Percentiles rank a stretch among this genome's conserved stretches.
Evolutionary conservation across 225 moss, liverwort and hornwort species (phyloP).

Genomic region (Straminergon stramineum): DNA sequence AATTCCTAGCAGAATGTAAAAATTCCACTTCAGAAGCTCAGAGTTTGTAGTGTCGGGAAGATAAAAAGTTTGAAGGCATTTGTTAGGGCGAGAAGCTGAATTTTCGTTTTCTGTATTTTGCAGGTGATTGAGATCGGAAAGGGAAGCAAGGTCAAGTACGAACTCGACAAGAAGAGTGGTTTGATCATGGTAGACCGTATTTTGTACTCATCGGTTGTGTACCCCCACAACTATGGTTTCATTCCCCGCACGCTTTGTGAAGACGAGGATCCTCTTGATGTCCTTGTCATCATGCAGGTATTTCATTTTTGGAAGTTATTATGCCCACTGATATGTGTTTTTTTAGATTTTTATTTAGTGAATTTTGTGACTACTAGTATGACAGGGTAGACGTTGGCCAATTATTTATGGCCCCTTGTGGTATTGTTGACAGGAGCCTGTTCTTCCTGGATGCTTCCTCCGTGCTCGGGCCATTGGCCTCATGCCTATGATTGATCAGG

Average conservation of each 20-base stretch:
- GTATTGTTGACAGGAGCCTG: conserved; percentile 58
- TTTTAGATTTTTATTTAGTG: not conserved
- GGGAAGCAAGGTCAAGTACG: conserved; percentile 96
- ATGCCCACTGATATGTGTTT: not conserved
- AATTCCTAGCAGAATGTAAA: not conserved
- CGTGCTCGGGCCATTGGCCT: conserved; percentile 96
- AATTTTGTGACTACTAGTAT: not conserved
- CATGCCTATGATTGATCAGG: conserved; percentile 99
- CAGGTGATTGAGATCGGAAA: conserved; percentile 98
- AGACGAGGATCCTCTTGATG: conserved; percentile 86
- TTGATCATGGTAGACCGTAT: conserved; percentile 95
- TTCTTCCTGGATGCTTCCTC: conserved; percentile 80
- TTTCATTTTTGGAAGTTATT: not conserved
- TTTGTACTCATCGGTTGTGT: conserved; percentile 94
- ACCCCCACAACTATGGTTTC: conserved; percentile 96
- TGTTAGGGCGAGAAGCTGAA: not conserved
- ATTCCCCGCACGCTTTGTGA: conserved; percentile 92
- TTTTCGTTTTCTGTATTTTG: not conserved
- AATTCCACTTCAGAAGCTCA: not conserved
- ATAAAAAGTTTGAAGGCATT: not conserved
- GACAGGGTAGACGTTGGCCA: not conserved
- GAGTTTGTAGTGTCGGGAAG: not conserved
- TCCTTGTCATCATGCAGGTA: conserved; percentile 96
- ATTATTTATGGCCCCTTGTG: not conserved
- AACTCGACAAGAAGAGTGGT: conserved; percentile 90